Base-by-base conservation (phyloP, 176 grass and related monocot genomes). In the Lolium multiflorum region DNA sequence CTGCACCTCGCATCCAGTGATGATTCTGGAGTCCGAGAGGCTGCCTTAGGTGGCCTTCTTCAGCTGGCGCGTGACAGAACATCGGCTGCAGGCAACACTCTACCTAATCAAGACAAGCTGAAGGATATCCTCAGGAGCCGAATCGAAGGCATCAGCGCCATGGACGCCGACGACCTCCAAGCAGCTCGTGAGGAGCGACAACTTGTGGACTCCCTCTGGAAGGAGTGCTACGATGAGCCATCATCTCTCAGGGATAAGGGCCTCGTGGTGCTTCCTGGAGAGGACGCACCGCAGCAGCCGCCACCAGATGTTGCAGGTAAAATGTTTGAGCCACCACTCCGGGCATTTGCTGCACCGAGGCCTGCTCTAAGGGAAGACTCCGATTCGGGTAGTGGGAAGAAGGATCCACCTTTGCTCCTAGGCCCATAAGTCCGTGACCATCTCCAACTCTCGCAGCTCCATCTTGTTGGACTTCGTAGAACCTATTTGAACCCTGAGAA, bases 121-220 rank as follows among this genome's bases (percentile, higher is more conserved):
- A 92, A 89, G 28, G 83, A 90, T 13, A 58, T 92, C 49, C 90
- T 99, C 6, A 93, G 64, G 80, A 87, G 60, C 61, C 94, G 97
- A 31, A 96, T 99, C 0, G 87, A 99, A n/a, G 85, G 80, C 12
- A 91, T 96, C 52, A 86, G 87, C 13, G 49, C 18, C 0, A 99
- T 99, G 97, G 87, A 90, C 4, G 3, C 68, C 0, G 92, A 99
- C 0, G 90, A 99, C 31, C 94, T 99, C 16, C 85, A 85, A 37
- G 87, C 97, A 2, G 92, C 84, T 2, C 89, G 90, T 0, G 97
- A 99, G 90, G 97, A 99, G 85, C 88, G 97, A 14, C 97, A 97
- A 12, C 87, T 99, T 20, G 89, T 99, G 10, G 94, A 99, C 65
- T 91, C 87, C 1, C 89, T 99, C 28, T 99, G 97, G 94, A 94